These are phyloP conservation scores for Curvularia eragrostidis DNA, from an alignment of 2,329 filamentous ascomycete species.

Conservation along the genomic window DNA sequence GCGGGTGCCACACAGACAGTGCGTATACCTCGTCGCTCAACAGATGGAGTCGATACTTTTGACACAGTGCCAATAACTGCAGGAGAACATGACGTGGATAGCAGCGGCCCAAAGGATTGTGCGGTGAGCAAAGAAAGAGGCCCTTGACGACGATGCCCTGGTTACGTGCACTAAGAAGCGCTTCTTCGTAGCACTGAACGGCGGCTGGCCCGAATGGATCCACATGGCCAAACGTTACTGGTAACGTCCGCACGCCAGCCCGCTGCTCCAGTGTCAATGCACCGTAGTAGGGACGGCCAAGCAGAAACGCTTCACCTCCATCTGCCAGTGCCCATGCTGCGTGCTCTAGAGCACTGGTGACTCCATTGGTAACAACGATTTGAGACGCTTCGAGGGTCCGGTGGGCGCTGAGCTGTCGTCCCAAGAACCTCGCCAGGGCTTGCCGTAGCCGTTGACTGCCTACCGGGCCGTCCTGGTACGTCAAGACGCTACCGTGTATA, in stretches of 20 bases:
- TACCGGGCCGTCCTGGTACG: background rate
- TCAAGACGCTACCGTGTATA: background rate
- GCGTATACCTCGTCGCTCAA: background rate
- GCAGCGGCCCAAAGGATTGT: background rate
- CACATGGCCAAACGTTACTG: background rate
- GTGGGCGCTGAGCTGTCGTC: background rate
- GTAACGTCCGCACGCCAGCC: background rate
- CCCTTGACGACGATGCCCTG: background rate
- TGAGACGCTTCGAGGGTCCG: background rate
- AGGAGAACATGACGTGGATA: background rate
- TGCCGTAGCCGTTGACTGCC: background rate
- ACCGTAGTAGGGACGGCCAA: background rate
- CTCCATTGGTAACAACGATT: background rate
- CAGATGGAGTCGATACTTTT: background rate
- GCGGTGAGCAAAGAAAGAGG: background rate
- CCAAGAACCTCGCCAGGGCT: background rate
- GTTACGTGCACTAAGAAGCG: background rate
- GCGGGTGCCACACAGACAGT: background rate
- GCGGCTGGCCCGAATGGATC: background rate
- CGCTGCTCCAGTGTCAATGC: background rate
- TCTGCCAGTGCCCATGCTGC: background rate
- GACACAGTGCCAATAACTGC: background rate
- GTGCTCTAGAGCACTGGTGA: background rate
- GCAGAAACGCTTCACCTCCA: background rate
- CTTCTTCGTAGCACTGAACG: background rate